Evolutionary conservation across 176 grass and related monocot genomes (phyloP), one percentile per base, ranked within the genome.

Genomic region (Rhipidocladum racemiflorum): DNA sequence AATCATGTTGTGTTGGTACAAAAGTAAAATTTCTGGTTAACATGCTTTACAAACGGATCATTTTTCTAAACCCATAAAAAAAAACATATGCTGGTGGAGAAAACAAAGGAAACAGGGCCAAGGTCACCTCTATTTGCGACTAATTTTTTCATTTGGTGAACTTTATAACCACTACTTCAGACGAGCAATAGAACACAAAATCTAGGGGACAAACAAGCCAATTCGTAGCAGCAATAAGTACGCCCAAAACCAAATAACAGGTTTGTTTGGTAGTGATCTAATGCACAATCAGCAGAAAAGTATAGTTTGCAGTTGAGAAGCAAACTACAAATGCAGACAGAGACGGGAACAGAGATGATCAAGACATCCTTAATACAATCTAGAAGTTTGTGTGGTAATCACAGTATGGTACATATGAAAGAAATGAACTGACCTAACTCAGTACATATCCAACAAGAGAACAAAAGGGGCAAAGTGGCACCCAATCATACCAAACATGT

Each of bases 331-430:
- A 48, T 63, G 21, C 8, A 80, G 28, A 61, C 4, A 39, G 5
- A 21, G 15, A 75, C 9, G 35, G 60, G 45, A 14, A 65, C 20
- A 51, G 7, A 34, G 24, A 44, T 55, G 34, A 63, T 70, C 9
- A 20, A 46, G 66, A 27, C 21, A 82, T 61, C 53, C 56, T 72
- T 72, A 45, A 62, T 56, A 74, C 76, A 80, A 66, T 61, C 74
- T 84, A 81, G 21, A 72, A 15, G 62, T 87, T n/a, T 32, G 17
- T 55, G 10, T 39, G 53, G 38, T 90, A 82, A 86, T 90, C 88
- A 65, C 70, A 65, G 28, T 77, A 53, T 85, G 65, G 49, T 85
- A 82, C 49, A 86, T 67, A 68, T 6, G 17, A 68, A 82, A 65
- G 13, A 70, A 82, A 78, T 44, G 18, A 61, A 68, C 50, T 83